phyloP scores from a whole-genome alignment of 106 monocot genomes.

The Dioscorea dumetorum region DNA sequence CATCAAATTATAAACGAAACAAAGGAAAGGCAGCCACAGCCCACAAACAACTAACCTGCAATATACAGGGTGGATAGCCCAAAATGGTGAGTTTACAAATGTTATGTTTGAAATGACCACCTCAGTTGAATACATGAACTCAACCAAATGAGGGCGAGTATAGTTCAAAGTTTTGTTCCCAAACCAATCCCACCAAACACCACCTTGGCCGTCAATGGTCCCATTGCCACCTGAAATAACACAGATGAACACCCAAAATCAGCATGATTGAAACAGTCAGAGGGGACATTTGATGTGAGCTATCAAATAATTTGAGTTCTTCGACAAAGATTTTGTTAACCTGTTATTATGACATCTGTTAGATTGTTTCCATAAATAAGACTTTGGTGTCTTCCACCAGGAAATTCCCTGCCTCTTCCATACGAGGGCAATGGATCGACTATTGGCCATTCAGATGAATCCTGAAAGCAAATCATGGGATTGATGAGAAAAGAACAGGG shows the following conservation, averaged over 20 bases:
- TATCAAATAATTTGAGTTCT: no score
- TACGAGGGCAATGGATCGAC: constrained; percentile 91
- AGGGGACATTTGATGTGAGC: no score
- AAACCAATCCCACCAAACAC: constrained; percentile 81
- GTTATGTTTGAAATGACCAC: constrained; percentile 85
- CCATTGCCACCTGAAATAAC: constrained; percentile 68
- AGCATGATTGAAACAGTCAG: no score
- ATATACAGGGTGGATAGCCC: constrained; percentile 94
- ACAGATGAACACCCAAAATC: not conserved
- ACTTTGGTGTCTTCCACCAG: constrained; percentile 81
- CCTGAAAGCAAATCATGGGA: constrained; percentile 30
- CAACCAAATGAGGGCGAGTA: constrained; percentile 81
- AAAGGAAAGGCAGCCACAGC: constrained; percentile 7
- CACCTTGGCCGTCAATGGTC: constrained; percentile 83
- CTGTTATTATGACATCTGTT: constrained; percentile 82
- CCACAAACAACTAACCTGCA: constrained; percentile 60
- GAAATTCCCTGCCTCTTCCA: constrained; percentile 83
- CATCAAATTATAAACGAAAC: constrained; percentile 12
- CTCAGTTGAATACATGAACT: constrained; percentile 70
- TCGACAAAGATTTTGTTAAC: constrained; percentile 12
- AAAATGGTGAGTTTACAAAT: constrained; percentile 81
- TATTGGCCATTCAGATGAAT: constrained; percentile 70
- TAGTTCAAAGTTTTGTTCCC: constrained; percentile 44
- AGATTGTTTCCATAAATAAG: constrained; percentile 72
- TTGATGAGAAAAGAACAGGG: no score